These are phyloP conservation scores for Aurinia saxatilis DNA, from an alignment of 345 rosid genomes.

Conservation along the genomic window DNA sequence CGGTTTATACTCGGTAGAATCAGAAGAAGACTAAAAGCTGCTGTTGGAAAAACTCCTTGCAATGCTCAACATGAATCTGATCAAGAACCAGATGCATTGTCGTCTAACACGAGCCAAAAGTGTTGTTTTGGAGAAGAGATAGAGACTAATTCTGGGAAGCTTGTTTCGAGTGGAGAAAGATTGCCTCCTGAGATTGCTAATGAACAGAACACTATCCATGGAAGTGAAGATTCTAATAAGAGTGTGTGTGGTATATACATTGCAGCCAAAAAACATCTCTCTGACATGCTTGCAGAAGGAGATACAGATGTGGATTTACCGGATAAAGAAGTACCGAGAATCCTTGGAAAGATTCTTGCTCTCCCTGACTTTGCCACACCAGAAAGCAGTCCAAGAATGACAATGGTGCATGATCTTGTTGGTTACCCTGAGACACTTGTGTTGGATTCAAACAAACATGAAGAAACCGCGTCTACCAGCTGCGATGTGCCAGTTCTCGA, in stretches of 20 bases:
- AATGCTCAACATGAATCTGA: conserved; percentile 45
- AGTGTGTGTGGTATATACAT: conserved; percentile 59
- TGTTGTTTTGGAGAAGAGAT: conserved; percentile 7
- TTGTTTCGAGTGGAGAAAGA: conserved; percentile 48
- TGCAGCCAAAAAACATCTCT: conserved; percentile 88
- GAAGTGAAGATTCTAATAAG: conserved; percentile 36
- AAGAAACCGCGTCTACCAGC: conserved; percentile 16
- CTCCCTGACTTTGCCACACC: conserved; percentile 74
- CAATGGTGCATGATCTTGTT: background rate
- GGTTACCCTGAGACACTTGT: conserved; percentile 10
- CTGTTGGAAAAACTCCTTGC: conserved; percentile 36
- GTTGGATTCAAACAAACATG: conserved; percentile 26
- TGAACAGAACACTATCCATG: conserved; percentile 29
- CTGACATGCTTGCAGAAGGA: conserved; percentile 64
- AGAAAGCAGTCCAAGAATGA: conserved; percentile 54
- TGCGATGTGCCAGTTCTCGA: conserved; percentile 17
- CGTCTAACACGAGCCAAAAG: conserved; percentile 18
- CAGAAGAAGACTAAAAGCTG: conserved; percentile 43
- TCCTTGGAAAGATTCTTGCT: conserved; percentile 79
- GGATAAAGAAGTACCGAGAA: conserved; percentile 40
- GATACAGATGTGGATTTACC: conserved; percentile 39
- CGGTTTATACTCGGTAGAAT: conserved; percentile 34
- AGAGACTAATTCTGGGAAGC: conserved; percentile 42
- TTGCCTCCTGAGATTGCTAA: conserved; percentile 33
- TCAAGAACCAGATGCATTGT: conserved; percentile 62